Evolutionary conservation across 257 asterid species (phyloP).

Genomic region (Nicotiana paniculata): DNA sequence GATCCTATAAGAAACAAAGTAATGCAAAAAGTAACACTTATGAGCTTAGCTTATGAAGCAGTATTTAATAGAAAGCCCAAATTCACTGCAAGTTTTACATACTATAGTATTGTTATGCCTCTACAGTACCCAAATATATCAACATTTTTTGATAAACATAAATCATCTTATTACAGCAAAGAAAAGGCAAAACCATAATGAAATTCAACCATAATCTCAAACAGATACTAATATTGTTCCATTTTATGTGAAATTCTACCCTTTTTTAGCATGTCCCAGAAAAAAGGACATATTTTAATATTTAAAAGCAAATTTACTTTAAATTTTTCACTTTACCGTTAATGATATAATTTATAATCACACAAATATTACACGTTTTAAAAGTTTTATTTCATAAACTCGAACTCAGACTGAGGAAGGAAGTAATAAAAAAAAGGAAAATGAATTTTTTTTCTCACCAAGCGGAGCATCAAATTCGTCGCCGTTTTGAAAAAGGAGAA

Average conservation of each 20-base stretch:
- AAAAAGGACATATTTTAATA: too few relatives aligned
- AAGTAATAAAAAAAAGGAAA: too few relatives aligned
- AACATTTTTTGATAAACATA: background rate
- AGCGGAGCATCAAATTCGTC: slow-evolving; percentile 13
- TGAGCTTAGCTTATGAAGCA: background rate
- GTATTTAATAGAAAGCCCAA: background rate
- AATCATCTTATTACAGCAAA: background rate
- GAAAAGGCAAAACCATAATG: background rate
- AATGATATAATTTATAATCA: too few relatives aligned
- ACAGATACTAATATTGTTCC: too few relatives aligned
- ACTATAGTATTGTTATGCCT: background rate
- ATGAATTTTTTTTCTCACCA: background rate
- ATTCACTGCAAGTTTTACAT: background rate
- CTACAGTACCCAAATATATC: background rate
- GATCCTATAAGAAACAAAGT: slow-evolving; percentile 40
- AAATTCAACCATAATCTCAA: background rate
- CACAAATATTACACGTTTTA: too few relatives aligned
- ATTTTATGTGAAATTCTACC: too few relatives aligned
- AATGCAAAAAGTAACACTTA: background rate
- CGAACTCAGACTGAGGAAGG: too few relatives aligned
- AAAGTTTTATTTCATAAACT: too few relatives aligned
- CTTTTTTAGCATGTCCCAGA: too few relatives aligned
- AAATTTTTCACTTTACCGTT: too few relatives aligned
- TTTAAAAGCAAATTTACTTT: too few relatives aligned
- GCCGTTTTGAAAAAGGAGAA: background rate